phyloP scores from a whole-genome alignment of 805 yeast genomes.

The Pichia nakasei region DNA sequence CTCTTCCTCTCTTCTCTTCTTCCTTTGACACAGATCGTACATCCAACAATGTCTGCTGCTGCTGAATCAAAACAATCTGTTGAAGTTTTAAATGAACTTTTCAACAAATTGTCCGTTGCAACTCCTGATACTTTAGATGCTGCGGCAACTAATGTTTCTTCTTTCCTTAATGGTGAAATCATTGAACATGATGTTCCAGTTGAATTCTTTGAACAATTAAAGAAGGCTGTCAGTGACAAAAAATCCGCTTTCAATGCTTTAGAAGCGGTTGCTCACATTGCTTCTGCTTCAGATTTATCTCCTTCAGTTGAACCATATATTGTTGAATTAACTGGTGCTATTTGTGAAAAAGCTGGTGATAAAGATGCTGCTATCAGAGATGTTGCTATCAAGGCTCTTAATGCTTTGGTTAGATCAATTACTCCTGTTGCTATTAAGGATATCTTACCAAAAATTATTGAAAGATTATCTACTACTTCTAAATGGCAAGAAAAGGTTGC shows the following conservation, averaged over 20 bases:
- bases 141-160: slow-evolving; percentile 83
- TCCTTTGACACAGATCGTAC: background rate
- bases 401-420: slow-evolving; percentile 69
- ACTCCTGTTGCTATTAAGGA: slow-evolving; percentile 93
- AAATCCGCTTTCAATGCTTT: slow-evolving; percentile 78
- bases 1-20: background rate
- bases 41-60: slow-evolving; percentile 25
- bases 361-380: slow-evolving; percentile 70
- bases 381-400: slow-evolving; percentile 67
- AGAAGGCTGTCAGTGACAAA: slow-evolving; percentile 70
- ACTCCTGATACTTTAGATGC: slow-evolving; percentile 70
- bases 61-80: slow-evolving; percentile 54
- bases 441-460: slow-evolving; percentile 71
- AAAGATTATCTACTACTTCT: slow-evolving; percentile 59
- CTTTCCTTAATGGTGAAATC: slow-evolving; percentile 92
- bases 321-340: slow-evolving; percentile 63
- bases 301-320: slow-evolving; percentile 96
- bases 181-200: slow-evolving; percentile 98
- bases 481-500: slow-evolving; percentile 99
- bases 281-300: slow-evolving; percentile 65
- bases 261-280: slow-evolving; percentile 77
- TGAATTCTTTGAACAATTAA: slow-evolving; percentile 72
- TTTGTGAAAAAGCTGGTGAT: slow-evolving; percentile 81
- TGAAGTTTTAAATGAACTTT: slow-evolving; percentile 88
- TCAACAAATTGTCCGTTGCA: slow-evolving; percentile 87